Base-by-base conservation (phyloP, 306 rosid genomes). In the Begonia fuchsioides region DNA sequence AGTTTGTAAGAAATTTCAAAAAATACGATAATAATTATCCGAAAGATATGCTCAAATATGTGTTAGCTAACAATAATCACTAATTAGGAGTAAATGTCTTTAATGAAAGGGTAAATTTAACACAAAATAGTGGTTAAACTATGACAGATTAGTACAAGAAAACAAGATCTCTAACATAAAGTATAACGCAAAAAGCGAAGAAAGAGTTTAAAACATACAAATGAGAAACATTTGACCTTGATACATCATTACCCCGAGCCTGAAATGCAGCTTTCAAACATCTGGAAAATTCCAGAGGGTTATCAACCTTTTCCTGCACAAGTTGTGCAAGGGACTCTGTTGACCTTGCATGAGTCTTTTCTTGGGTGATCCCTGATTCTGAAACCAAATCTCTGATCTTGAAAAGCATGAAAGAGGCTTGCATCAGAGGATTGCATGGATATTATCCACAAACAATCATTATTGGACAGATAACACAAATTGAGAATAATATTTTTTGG, bases 141-240 rank as follows among this genome's bases (percentile, higher is more conserved):
- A 26, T 26, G 35, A 26, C 35, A 26, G 7, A n/a, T 41, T 41
- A 41, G 12, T 10, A 41, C 62, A 15, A 40, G 17, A 56, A 5
- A 39, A 26, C 64, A 47, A 49, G 11, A 38, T 26, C 35, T 26
- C 8, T 26, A 26, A 8, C 35, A 26, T 26, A 26, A 26, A 26
- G 5, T 26, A 26, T 26, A 26, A 2, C 5, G 35, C 35, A 26
- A 8, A 26, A 26, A 26, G 35, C n/a, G 52, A 53, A 57, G 38
- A 65, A 50, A 69, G 58, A 69, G 47, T 51, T 67, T 55, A 63
- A 73, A 62, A 59, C 94, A 51, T 84, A 90, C 97, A 90, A 65
- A 75, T 90, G 94, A 69, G 95, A 81, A 57, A 81, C 95, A 32
- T 68, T 76, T 52, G 72, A 76, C 93, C 84, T 84, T 55, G 52